Evolutionary conservation across 805 yeast species (phyloP), one percentile per base, ranked within the genome.

Genomic region (Candida loeiensis): DNA sequence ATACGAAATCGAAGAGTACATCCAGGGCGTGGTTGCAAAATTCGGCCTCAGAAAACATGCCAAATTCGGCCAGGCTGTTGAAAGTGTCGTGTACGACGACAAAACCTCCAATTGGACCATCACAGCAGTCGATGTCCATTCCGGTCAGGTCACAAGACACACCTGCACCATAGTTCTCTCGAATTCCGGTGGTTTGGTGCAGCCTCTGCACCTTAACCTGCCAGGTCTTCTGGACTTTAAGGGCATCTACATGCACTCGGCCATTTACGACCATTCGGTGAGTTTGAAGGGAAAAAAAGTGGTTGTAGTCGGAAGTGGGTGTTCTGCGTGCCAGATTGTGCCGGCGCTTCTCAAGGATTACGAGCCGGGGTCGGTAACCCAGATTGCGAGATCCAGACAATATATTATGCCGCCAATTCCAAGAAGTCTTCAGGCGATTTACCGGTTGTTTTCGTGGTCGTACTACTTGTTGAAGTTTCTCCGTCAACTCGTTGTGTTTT

Each of bases 191-290:
- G 69, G 66, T 3, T 60, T 67, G 49, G 71, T 66, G 4, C 49
- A 55, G 17, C 73, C 73, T 1, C 49, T 49, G 19, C 63, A 54
- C 17, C 51, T 59, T 20, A 37, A 53, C 4, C 48, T 58, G 5
- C 56, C 55, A 1, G 73, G 73, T 0, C 41, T 67, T 15, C 64
- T 61, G 19, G 45, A 50, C 14, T 67, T 63, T 49, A 47, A 61
- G 44, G 73, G 73, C 5, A 44, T 45, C 1, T 66, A 61, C 46
- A 59, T 67, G 66, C 73, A 67, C 42, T 64, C 71, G 1, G 73
- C 70, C 1, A 38, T 66, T 26, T 67, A 64, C 59, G 57, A 65
- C 39, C 64, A 66, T 44, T 37, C 47, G 8, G 63, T 63, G 8
- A 51, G 55, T 14, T 53, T 67, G 43, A 54, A 61, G 40, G 56